phyloP scores from a whole-genome alignment of 1,139 yeast species.

The Saccharomycopsis phalli region DNA sequence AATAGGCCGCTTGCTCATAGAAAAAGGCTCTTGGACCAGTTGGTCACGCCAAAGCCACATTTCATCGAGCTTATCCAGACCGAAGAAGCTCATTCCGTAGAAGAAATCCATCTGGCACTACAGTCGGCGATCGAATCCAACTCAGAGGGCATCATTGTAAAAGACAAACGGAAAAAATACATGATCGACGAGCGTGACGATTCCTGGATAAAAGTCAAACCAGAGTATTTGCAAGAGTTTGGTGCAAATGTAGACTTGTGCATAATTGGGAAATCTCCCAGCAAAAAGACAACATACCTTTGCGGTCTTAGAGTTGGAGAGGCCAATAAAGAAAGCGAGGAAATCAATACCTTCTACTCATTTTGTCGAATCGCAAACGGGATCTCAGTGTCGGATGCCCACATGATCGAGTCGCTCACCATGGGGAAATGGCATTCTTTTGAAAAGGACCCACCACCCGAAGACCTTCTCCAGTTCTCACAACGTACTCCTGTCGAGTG shows the following conservation, averaged over 20 bases:
- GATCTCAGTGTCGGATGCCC: slow-evolving; percentile 53
- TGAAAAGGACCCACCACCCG: slow-evolving; percentile 30
- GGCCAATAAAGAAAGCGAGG: slow-evolving; percentile 18
- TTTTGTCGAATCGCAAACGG: slow-evolving; percentile 86
- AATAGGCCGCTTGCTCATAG: slow-evolving; percentile 47
- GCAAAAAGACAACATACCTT: slow-evolving; percentile 64
- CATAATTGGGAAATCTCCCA: slow-evolving; percentile 70
- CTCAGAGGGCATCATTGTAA: slow-evolving; percentile 79
- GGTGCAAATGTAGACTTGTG: slow-evolving; percentile 80
- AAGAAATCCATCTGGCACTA: slow-evolving; percentile 49
- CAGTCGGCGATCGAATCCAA: slow-evolving; percentile 50
- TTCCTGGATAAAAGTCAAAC: slow-evolving; percentile 81
- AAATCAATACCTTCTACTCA: slow-evolving; percentile 36
- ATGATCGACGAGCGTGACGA: slow-evolving; percentile 48
- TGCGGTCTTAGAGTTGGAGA: slow-evolving; percentile 54
- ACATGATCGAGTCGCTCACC: slow-evolving; percentile 48
- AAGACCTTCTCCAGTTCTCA: slow-evolving; percentile 48
- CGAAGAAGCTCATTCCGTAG: slow-evolving; percentile 35
- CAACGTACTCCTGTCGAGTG: slow-evolving; percentile 57
- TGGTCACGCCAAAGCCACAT: slow-evolving; percentile 41
- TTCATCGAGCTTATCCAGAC: slow-evolving; percentile 49
- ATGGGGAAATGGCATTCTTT: slow-evolving; percentile 52
- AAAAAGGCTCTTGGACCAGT: slow-evolving; percentile 39
- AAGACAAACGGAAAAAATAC: slow-evolving; percentile 54
- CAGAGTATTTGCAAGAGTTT: slow-evolving; percentile 78